Conservation (phyloP, 73 alveolate species). For the Paramecium octaurelia region DNA sequence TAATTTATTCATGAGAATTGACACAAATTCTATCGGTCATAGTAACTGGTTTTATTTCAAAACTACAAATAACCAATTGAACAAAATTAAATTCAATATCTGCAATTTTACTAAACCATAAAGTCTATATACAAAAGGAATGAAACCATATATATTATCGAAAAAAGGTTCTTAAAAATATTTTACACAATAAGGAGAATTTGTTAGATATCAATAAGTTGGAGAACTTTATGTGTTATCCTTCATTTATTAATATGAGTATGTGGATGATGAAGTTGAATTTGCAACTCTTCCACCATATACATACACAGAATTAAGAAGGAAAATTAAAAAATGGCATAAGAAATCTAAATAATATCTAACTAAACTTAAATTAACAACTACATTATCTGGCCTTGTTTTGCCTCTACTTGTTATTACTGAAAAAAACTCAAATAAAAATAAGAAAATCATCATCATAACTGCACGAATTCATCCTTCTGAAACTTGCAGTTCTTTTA, state of each 20-base stretch:
- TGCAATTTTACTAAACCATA: slow-evolving; percentile 73
- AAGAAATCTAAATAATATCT: neutral
- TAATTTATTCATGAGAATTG: slow-evolving; percentile 74
- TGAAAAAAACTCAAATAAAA: slow-evolving; percentile 11
- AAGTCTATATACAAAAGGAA: slow-evolving; percentile 61
- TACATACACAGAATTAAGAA: slow-evolving; percentile 76
- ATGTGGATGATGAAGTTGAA: slow-evolving; percentile 79
- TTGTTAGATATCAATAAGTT: neutral
- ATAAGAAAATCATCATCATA: slow-evolving; percentile 75
- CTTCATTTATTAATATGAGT: slow-evolving; percentile 74
- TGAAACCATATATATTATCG: slow-evolving; percentile 50
- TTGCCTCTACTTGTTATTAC: slow-evolving; percentile 54
- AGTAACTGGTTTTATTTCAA: slow-evolving; percentile 94
- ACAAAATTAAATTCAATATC: slow-evolving; percentile 72
- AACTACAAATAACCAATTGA: slow-evolving; percentile 68
- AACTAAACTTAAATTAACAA: neutral
- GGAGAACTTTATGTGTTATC: slow-evolving; percentile 68
- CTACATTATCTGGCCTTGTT: slow-evolving; percentile 36
- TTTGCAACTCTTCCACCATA: slow-evolving; percentile 87
- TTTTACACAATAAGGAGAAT: slow-evolving; percentile 56
- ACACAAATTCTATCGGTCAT: slow-evolving; percentile 93
- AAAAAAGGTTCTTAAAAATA: slow-evolving; percentile 45
- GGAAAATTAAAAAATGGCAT: slow-evolving; percentile 46
- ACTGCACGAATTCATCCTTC: slow-evolving; percentile 94
- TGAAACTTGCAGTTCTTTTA: slow-evolving; percentile 86